Percentiles rank a stretch among this genome's conserved stretches.
Evolutionary conservation across 179 eudicot genomes (phyloP).

Genomic region (Silene vulgaris): DNA sequence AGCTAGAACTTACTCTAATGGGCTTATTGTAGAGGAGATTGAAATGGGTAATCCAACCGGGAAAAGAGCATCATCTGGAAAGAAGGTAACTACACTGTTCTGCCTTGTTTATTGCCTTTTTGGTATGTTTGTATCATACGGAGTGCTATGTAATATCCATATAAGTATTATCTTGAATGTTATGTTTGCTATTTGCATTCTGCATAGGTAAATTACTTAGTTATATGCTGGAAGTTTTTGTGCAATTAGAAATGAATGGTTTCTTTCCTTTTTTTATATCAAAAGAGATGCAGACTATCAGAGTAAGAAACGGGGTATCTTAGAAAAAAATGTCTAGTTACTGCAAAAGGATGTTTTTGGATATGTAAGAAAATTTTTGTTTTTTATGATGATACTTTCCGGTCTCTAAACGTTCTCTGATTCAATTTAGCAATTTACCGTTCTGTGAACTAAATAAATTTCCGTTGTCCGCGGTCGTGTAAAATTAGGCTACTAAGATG

Average conservation of each 20-base stretch:
- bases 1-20: slow-evolving; percentile 52
- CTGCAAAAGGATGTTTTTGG: neutral
- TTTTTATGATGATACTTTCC: too few relatives aligned
- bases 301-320: neutral
- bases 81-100: slow-evolving; percentile 42
- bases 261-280: neutral
- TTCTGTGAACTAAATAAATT: neutral
- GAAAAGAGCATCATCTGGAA: slow-evolving; percentile 68
- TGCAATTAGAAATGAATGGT: neutral
- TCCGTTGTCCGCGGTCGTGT: neutral
- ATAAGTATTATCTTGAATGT: neutral
- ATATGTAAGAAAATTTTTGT: neutral
- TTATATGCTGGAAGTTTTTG: neutral
- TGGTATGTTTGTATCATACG: neutral
- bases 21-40: slow-evolving; percentile 60
- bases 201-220: too few relatives aligned
- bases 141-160: neutral
- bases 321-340: neutral
- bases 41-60: slow-evolving; percentile 66
- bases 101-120: neutral
- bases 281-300: neutral
- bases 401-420: neutral
- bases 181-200: too few relatives aligned
- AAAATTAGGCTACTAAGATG: neutral
- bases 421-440: neutral